Percentiles rank a stretch among this genome's conserved stretches.
Conservation (phyloP, 805 yeast genomes). For the Monosporozyma solicola region DNA sequence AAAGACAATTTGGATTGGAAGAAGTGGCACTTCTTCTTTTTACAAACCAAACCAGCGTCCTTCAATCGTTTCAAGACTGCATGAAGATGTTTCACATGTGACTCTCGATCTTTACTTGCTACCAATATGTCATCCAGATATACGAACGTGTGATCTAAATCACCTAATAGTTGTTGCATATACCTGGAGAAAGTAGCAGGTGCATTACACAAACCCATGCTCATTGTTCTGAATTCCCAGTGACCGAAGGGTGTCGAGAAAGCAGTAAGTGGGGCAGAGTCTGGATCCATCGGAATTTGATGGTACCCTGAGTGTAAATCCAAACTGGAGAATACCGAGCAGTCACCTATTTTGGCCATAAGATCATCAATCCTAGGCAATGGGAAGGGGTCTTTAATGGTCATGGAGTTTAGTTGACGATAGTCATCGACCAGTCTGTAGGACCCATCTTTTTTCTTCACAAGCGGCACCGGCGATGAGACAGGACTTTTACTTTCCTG, state of each 20-base stretch:
- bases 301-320: conserved; percentile 11
- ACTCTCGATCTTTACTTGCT: too few species aligned
- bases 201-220: too few species aligned
- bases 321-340: conserved; percentile 5
- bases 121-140: too few species aligned
- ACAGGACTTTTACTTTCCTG: conserved; percentile 7
- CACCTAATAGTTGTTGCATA: too few species aligned
- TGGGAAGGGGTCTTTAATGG: conserved; percentile 7
- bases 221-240: too few species aligned
- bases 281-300: conserved; percentile 6
- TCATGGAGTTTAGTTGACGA: conserved; percentile 5
- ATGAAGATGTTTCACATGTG: too few species aligned
- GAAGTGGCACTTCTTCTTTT: too few species aligned
- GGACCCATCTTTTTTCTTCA: conserved; percentile 10
- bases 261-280: background rate
- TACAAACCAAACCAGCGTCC: too few species aligned
- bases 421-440: conserved; percentile 10
- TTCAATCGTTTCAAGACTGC: too few species aligned
- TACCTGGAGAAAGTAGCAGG: too few species aligned
- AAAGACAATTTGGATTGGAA: too few species aligned
- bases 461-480: conserved; percentile 11
- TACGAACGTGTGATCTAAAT: too few species aligned
- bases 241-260: background rate
- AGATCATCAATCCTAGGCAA: conserved; percentile 5
- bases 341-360: conserved; percentile 2